A percentile compares a stretch with the other conserved stretches of the same genome.
These are phyloP conservation scores for Fraxinus albicans DNA, from an alignment of 305 asterid species.

Conservation along the genomic window DNA sequence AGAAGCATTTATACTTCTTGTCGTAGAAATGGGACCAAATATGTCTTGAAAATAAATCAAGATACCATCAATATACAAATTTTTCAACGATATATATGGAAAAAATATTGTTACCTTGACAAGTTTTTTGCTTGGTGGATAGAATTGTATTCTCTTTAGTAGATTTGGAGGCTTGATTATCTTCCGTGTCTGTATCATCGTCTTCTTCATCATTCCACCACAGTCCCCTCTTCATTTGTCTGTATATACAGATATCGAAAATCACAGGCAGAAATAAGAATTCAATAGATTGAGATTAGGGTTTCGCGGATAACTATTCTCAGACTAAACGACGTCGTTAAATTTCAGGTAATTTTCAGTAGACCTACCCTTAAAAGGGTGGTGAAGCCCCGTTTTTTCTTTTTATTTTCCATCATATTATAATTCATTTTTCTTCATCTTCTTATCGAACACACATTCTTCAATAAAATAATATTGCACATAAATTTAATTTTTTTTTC, in stretches of 20 bases:
- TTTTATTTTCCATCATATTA: too few species aligned
- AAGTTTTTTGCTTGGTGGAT: constrained; percentile 42
- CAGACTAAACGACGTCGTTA: not conserved
- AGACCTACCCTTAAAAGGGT: too few species aligned
- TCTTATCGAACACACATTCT: too few species aligned
- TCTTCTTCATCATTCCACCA: constrained; percentile 66
- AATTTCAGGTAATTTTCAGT: too few species aligned
- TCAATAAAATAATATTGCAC: too few species aligned
- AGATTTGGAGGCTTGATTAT: constrained; percentile 28
- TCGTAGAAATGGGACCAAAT: not conserved
- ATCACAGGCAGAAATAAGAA: not conserved
- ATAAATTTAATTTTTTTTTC: too few species aligned
- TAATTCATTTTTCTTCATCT: too few species aligned
- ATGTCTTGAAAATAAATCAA: not conserved
- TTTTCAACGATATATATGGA: not conserved
- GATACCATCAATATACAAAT: not conserved
- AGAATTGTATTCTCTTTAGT: constrained; percentile 15
- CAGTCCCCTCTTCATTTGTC: constrained; percentile 58
- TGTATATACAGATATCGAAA: not conserved
- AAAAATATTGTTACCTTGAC: constrained; percentile 39
- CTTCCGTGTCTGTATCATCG: constrained; percentile 38
- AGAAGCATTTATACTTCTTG: not conserved
- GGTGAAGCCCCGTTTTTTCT: too few species aligned
- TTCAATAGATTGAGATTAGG: not conserved
- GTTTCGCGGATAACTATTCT: not conserved